Evolutionary conservation across 139 green algal genomes (phyloP).

Genomic region (Chlamydomonas asymmetrica): DNA sequence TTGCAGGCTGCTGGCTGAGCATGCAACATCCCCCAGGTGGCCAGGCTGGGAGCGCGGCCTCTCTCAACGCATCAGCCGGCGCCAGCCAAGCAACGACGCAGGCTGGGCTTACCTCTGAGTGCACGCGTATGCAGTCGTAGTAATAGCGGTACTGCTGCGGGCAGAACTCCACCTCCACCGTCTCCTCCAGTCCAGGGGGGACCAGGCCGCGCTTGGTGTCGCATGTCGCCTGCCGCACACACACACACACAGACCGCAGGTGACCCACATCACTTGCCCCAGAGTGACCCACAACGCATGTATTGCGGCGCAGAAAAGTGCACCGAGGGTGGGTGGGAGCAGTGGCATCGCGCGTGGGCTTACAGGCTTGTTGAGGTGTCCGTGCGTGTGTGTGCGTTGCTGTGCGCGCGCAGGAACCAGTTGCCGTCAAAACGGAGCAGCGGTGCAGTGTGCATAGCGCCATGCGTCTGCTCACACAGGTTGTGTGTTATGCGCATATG

Average conservation of each 20-base stretch:
- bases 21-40: too few species aligned
- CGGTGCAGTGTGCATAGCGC: too few species aligned
- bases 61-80: neutral
- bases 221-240: conserved; percentile 44
- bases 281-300: too few species aligned
- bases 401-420: neutral
- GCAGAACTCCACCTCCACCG: conserved; percentile 58
- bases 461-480: too few species aligned
- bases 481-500: too few species aligned
- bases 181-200: conserved; percentile 55
- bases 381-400: neutral
- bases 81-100: neutral
- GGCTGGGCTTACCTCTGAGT: conserved; percentile 45
- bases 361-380: neutral
- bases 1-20: too few species aligned
- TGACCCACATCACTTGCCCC: too few species aligned
- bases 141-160: conserved; percentile 60
- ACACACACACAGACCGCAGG: too few species aligned
- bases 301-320: neutral
- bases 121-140: conserved; percentile 61
- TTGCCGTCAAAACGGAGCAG: too few species aligned
- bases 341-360: neutral
- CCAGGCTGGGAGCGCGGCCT: neutral
- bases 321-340: neutral
- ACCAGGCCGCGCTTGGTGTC: conserved; percentile 54